phyloP scores from a whole-genome alignment of 2,329 filamentous ascomycete genomes.

The Calonectria ilicicola region DNA sequence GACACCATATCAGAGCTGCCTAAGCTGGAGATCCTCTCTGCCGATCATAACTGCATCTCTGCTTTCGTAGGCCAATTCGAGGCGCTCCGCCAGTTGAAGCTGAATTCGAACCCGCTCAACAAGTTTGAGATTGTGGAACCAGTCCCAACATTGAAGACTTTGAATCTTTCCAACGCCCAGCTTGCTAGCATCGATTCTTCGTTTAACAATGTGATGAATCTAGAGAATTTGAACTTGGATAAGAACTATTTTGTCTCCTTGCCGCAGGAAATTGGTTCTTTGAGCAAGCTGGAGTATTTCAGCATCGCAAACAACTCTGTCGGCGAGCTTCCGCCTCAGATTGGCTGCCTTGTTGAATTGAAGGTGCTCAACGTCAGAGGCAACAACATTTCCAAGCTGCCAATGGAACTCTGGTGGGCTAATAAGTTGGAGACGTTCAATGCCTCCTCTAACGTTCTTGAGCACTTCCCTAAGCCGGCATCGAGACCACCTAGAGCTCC shows the following conservation, averaged over 20 bases:
- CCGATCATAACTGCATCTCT: slow-evolving; percentile 93
- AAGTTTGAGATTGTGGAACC: slow-evolving; percentile 86
- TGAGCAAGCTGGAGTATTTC: slow-evolving; percentile 88
- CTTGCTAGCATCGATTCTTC: slow-evolving; percentile 89
- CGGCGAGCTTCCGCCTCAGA: slow-evolving; percentile 84
- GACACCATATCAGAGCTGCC: slow-evolving; percentile 88
- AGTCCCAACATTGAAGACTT: slow-evolving; percentile 83
- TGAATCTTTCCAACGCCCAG: slow-evolving; percentile 93
- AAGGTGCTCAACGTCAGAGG: slow-evolving; percentile 89
- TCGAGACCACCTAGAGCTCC: slow-evolving; percentile 75
- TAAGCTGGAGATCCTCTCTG: slow-evolving; percentile 86
- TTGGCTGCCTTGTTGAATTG: slow-evolving; percentile 88
- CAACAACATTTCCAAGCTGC: slow-evolving; percentile 91
- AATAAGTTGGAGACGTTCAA: slow-evolving; percentile 92
- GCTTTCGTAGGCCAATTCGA: slow-evolving; percentile 91
- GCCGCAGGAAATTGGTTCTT: slow-evolving; percentile 84
- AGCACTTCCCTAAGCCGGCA: slow-evolving; percentile 88
- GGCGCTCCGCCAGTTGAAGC: slow-evolving; percentile 83
- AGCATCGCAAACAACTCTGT: slow-evolving; percentile 95
- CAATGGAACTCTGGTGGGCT: slow-evolving; percentile 96
- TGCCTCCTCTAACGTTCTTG: slow-evolving; percentile 92
- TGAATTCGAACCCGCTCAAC: slow-evolving; percentile 96
- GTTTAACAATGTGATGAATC: slow-evolving; percentile 87
- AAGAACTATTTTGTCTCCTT: slow-evolving; percentile 96
- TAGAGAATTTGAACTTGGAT: slow-evolving; percentile 90